Conservation (phyloP, 371 early-diverging fungal genomes). For the Smittium mucronatum region DNA sequence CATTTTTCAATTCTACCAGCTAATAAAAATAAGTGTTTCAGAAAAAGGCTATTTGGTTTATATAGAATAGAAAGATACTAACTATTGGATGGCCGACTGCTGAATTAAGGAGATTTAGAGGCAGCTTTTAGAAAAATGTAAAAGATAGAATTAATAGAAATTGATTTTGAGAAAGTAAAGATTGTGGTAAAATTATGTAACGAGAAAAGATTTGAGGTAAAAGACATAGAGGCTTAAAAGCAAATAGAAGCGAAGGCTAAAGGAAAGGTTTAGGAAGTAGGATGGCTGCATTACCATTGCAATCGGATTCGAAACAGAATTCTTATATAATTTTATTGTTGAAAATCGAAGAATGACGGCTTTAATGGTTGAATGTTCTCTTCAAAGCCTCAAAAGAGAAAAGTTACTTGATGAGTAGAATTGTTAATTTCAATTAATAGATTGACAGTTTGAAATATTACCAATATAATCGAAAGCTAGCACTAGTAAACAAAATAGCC, state of each 20-base stretch:
- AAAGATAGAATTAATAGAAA: not conserved
- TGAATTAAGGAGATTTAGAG: constrained; percentile 77
- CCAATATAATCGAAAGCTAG: no score
- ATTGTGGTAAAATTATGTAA: not conserved
- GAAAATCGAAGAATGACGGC: no score
- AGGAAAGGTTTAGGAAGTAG: not conserved
- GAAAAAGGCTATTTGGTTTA: no score
- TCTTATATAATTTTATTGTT: no score
- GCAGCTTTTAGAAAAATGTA: constrained; percentile 43
- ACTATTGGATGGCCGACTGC: constrained; percentile 81
- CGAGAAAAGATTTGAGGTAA: not conserved
- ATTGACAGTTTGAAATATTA: no score
- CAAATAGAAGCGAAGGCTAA: not conserved
- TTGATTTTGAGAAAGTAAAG: constrained; percentile 4
- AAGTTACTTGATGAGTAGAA: no score
- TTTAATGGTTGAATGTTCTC: no score
- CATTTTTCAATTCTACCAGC: constrained; percentile 95
- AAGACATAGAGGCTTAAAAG: not conserved
- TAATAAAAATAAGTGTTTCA: constrained; percentile 16
- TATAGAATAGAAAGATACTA: constrained; percentile 13
- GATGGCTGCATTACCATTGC: no score
- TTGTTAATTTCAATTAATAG: no score
- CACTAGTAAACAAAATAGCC: no score
- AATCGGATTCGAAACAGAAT: no score
- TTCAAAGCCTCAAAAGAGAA: no score